phyloP scores from a whole-genome alignment of 2,329 filamentous ascomycete genomes.

The Nigrograna mackinnonii region DNA sequence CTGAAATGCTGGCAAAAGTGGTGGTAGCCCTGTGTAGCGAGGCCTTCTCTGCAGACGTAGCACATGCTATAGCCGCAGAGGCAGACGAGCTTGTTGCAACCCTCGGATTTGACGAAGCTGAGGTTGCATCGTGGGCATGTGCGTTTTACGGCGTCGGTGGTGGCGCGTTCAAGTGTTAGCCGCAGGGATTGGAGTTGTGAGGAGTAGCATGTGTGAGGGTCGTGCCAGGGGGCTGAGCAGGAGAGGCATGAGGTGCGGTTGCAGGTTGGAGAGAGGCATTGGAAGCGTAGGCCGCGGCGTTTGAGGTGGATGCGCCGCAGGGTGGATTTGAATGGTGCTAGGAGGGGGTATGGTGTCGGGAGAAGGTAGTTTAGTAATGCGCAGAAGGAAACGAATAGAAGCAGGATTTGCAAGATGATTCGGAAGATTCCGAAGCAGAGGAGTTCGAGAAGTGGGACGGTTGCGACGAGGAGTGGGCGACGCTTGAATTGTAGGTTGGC shows the following conservation, averaged over 20 bases:
- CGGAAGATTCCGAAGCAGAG: conserved; percentile 48
- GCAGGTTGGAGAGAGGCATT: conserved; percentile 73
- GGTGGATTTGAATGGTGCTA: conserved; percentile 58
- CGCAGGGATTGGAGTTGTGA: conserved; percentile 74
- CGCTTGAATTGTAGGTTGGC: conserved; percentile 27
- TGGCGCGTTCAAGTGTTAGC: conserved; percentile 88
- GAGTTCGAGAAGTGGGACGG: conserved; percentile 35
- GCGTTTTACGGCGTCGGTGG: conserved; percentile 91
- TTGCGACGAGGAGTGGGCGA: conserved; percentile 32
- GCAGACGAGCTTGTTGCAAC: conserved; percentile 97
- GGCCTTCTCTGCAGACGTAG: conserved; percentile 79
- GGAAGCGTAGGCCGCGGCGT: conserved; percentile 75
- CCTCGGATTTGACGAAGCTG: conserved; percentile 88
- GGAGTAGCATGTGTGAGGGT: conserved; percentile 90
- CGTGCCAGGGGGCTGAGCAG: conserved; percentile 81
- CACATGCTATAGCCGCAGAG: conserved; percentile 98
- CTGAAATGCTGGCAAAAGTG: conserved; percentile 98
- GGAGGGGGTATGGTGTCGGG: conserved; percentile 23
- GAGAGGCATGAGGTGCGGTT: conserved; percentile 74
- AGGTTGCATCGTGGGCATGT: conserved; percentile 91
- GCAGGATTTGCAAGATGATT: conserved; percentile 55
- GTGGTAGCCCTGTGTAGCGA: conserved; percentile 73
- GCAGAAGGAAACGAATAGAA: conserved; percentile 47
- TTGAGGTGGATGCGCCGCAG: conserved; percentile 70
- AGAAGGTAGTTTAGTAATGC: conserved; percentile 21